These are phyloP conservation scores for Pyrenophora teres DNA, from an alignment of 2,329 filamentous ascomycete genomes.

Conservation along the genomic window DNA sequence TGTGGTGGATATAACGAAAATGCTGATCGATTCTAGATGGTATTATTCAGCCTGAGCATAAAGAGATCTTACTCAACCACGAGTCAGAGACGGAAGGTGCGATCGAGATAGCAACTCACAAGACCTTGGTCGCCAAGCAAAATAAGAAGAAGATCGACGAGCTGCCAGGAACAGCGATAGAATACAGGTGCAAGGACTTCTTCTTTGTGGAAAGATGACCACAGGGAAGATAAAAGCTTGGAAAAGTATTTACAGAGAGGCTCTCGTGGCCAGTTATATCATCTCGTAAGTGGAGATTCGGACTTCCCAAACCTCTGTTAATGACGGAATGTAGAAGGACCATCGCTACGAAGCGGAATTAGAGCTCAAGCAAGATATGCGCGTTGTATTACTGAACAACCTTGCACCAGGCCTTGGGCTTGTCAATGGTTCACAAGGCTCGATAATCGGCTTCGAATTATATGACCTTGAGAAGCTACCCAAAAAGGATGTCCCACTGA, in stretches of 20 bases:
- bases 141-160: constrained; percentile 43
- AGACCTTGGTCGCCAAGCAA: constrained; percentile 33
- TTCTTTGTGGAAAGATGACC: constrained; percentile 46
- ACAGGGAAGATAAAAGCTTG: constrained; percentile 23
- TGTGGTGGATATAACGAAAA: background rate
- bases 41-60: too few species aligned
- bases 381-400: constrained; percentile 60
- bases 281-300: too few species aligned
- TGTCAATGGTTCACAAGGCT: constrained; percentile 44
- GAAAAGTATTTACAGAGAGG: constrained; percentile 10
- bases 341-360: constrained; percentile 54
- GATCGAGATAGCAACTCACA: constrained; percentile 53
- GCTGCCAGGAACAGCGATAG: constrained; percentile 28
- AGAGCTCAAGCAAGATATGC: constrained; percentile 57
- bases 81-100: constrained; percentile 51
- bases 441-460: constrained; percentile 44
- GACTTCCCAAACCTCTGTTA: background rate
- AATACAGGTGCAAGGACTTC: constrained; percentile 47
- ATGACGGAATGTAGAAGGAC: constrained; percentile 32
- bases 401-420: constrained; percentile 44
- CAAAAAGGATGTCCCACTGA: constrained; percentile 17
- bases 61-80: too few species aligned
- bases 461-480: constrained; percentile 38
- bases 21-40: constrained; percentile 4
- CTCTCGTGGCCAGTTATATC: constrained; percentile 1